Conservation (phyloP, 2,329 filamentous ascomycete species). For the Epichloe amarillans region DNA sequence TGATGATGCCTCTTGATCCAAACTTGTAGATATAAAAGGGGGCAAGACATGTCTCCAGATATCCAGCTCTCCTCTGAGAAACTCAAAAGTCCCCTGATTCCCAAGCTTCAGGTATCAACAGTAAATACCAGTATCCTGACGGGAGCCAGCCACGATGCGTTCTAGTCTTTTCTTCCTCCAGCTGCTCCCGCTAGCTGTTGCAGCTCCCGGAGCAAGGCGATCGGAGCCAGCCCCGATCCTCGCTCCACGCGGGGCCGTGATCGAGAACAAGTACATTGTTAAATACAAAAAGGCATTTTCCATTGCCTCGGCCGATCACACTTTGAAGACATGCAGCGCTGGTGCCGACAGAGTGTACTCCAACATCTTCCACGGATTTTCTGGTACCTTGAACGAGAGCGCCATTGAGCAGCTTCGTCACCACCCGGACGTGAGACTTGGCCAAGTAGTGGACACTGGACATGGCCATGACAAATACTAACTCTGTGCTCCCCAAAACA, state of each 20-base stretch:
- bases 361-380: constrained; percentile 12
- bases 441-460: no score
- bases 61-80: not conserved
- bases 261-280: constrained; percentile 19
- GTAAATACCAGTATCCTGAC: not conserved
- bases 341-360: constrained; percentile 13
- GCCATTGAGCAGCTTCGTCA: constrained; percentile 11
- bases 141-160: not conserved
- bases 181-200: constrained; percentile 11
- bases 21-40: not conserved
- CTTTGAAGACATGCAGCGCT: constrained; percentile 8
- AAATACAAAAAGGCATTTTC: constrained; percentile 13
- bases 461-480: no score
- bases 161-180: constrained; percentile 8
- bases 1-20: not conserved
- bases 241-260: constrained; percentile 8
- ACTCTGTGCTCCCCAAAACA: no score
- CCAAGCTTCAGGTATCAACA: not conserved
- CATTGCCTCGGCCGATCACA: constrained; percentile 6
- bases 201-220: constrained; percentile 10
- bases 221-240: constrained; percentile 15
- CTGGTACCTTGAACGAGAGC: constrained; percentile 10
- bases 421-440: constrained; percentile 12
- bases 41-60: not conserved
- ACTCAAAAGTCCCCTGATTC: not conserved